These are phyloP conservation scores for Penicillium paradoxum DNA, from an alignment of 495 filamentous ascomycete species.

Conservation along the genomic window DNA sequence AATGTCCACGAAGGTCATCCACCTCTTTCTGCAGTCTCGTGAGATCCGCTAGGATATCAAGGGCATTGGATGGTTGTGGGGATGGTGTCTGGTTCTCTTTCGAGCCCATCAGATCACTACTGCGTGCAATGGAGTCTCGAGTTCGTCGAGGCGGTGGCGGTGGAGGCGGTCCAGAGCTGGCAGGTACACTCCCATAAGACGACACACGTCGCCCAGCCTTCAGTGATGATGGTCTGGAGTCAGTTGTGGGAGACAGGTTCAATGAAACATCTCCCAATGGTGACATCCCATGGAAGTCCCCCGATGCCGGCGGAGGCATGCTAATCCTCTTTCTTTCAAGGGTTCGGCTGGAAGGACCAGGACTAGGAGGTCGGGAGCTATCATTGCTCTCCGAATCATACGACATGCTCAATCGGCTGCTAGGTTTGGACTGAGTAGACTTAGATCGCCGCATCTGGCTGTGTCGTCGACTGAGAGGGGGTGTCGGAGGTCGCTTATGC, in stretches of 20 bases:
- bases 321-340: constrained; percentile 19
- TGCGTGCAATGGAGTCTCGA: constrained; percentile 51
- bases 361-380: constrained; percentile 33
- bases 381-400: constrained; percentile 21
- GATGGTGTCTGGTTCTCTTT: constrained; percentile 20
- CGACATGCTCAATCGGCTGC: constrained; percentile 31
- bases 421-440: constrained; percentile 33
- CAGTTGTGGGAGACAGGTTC: constrained; percentile 4
- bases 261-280: constrained; percentile 2
- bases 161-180: constrained; percentile 41
- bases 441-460: constrained; percentile 45
- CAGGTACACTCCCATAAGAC: constrained; percentile 22
- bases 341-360: constrained; percentile 18
- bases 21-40: constrained; percentile 66
- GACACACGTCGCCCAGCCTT: constrained; percentile 18
- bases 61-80: constrained; percentile 35
- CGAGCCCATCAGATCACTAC: constrained; percentile 25
- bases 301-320: constrained; percentile 21
- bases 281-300: constrained; percentile 5
- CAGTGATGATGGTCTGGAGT: constrained; percentile 5
- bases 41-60: constrained; percentile 63
- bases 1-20: constrained; percentile 60
- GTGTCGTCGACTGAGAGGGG: constrained; percentile 44
- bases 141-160: constrained; percentile 58
- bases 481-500: constrained; percentile 46